Evolutionary conservation across 148 eudicot species (phyloP), one percentile per base, ranked within the genome.

Genomic region (Selenicereus undatus): DNA sequence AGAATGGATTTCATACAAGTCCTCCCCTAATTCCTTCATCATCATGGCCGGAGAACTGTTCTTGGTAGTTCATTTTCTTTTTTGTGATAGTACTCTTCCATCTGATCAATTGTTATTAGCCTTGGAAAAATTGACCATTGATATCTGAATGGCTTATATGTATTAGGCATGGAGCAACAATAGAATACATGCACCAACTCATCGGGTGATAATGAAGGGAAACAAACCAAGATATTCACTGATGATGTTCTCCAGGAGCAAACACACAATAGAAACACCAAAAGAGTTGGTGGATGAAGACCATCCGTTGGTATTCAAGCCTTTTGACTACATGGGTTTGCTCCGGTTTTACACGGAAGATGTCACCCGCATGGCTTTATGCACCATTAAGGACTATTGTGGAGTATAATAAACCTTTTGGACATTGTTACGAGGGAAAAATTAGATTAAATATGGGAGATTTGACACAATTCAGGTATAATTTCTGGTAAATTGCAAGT

Each of bases 91-190:
- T 2, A 8, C 52, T 10, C 5, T 48, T 12, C 14, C 52, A 48
- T 48, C 50, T 45, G 50, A 48, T 48, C 52, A 48, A 48, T 11
- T 48, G 43, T 39, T 39, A 48, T 17, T 18, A 56, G 62, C 17
- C 62, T 2, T 17, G 62, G 20, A 4, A 56, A 56, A 56, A 56
- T n/a, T 20, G 22, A 56, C 62, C 62, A 7, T 56, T 56, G 11
- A 17, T 56, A 56, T 11, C 8, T 22, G 8, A 32, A n/a, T 36
- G 70, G 30, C 29, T 62, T n/a, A 9, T 36, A 3, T 52, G 32
- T 8, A 32, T 8, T 75, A 92, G 96, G 96, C 93, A 76, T 92
- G 96, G 96, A 92, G 93, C 87, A 92, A 92, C 64, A 87, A 88
- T 30, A 88, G 93, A 81, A 79, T 90, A 86, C 87, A 83, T 68